Evolutionary conservation across 2,329 filamentous ascomycete species (phyloP).

Genomic region (Didymella pomorum): DNA sequence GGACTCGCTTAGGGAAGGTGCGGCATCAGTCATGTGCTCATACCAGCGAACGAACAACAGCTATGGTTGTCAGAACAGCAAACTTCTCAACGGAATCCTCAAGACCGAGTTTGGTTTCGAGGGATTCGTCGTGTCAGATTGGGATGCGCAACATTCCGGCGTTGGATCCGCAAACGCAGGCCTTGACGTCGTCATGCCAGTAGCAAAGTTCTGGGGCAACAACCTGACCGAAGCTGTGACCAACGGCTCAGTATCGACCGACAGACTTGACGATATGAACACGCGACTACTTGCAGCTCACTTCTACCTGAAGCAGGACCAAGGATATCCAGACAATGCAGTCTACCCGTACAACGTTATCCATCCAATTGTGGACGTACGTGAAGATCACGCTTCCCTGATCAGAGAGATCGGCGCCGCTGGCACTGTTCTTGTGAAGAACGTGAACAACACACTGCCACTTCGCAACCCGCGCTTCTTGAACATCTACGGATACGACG

Average conservation of each 20-base stretch:
- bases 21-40: slow-evolving; percentile 67
- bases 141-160: slow-evolving; percentile 57
- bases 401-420: slow-evolving; percentile 54
- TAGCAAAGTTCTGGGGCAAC: slow-evolving; percentile 41
- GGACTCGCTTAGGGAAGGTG: slow-evolving; percentile 65
- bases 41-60: slow-evolving; percentile 49
- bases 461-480: slow-evolving; percentile 55
- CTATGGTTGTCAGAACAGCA: slow-evolving; percentile 46
- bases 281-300: slow-evolving; percentile 38
- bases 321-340: slow-evolving; percentile 41
- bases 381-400: slow-evolving; percentile 51
- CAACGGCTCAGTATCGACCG: slow-evolving; percentile 36
- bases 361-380: slow-evolving; percentile 57
- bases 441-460: slow-evolving; percentile 48
- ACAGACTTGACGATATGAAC: slow-evolving; percentile 44
- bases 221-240: slow-evolving; percentile 43
- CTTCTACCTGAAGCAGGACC: slow-evolving; percentile 51
- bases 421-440: slow-evolving; percentile 57
- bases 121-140: slow-evolving; percentile 53
- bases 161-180: slow-evolving; percentile 56
- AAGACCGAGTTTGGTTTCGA: slow-evolving; percentile 62
- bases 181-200: slow-evolving; percentile 58
- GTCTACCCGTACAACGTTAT: slow-evolving; percentile 35
- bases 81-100: slow-evolving; percentile 59
- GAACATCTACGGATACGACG: slow-evolving; percentile 53